Percentiles rank a stretch among this genome's conserved stretches.
Evolutionary conservation across 805 yeast species (phyloP).

Genomic region (Candida chauliodis): DNA sequence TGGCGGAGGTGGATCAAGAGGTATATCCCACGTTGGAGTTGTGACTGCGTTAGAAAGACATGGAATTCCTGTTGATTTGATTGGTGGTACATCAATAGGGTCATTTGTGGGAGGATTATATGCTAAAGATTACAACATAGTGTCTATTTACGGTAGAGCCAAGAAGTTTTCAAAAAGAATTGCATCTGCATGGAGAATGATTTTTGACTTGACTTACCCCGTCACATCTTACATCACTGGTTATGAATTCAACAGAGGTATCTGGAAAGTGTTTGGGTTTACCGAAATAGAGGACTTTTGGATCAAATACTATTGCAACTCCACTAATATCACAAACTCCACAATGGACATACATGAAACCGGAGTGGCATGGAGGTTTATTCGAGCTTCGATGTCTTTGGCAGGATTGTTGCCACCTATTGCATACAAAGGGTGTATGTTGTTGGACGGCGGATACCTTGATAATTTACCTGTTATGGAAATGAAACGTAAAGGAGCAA

Average conservation of each 20-base stretch:
- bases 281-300: slow-evolving; percentile 93
- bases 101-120: slow-evolving; percentile 93
- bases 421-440: slow-evolving; percentile 86
- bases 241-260: slow-evolving; percentile 92
- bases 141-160: slow-evolving; percentile 85
- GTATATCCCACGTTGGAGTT: slow-evolving; percentile 87
- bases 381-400: slow-evolving; percentile 93
- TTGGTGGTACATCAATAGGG: slow-evolving; percentile 97
- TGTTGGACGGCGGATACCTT: slow-evolving; percentile 93
- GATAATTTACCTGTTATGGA: slow-evolving; percentile 91
- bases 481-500: slow-evolving; percentile 88
- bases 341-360: slow-evolving; percentile 90
- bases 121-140: slow-evolving; percentile 87
- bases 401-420: slow-evolving; percentile 92
- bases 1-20: slow-evolving; percentile 98
- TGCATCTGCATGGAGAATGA: slow-evolving; percentile 80
- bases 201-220: slow-evolving; percentile 86
- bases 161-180: slow-evolving; percentile 82
- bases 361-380: slow-evolving; percentile 94
- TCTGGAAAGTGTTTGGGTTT: slow-evolving; percentile 96
- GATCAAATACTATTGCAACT: slow-evolving; percentile 83
- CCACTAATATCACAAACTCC: slow-evolving; percentile 92
- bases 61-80: slow-evolving; percentile 89
- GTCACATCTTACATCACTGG: slow-evolving; percentile 95
- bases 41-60: slow-evolving; percentile 85